Conservation (phyloP, 306 rosid species). For the Abrus precatorius region DNA sequence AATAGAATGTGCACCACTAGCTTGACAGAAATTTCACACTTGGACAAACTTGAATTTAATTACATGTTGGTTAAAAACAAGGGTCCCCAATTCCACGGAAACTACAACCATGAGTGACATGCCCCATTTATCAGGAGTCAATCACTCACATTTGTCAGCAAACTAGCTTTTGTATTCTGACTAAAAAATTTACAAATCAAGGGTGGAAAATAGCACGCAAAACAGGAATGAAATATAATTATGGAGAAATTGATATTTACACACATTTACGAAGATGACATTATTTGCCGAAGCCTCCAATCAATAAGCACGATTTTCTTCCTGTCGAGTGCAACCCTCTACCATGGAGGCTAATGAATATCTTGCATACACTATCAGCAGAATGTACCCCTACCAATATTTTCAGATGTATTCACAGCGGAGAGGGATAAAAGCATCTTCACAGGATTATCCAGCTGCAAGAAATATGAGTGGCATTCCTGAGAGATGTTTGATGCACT, state of each 20-base stretch:
- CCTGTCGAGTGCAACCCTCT: conserved; percentile 61
- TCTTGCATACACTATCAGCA: conserved; percentile 65
- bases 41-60: conserved; percentile 51
- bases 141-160: conserved; percentile 52
- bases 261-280: conserved; percentile 80
- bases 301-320: conserved; percentile 57
- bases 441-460: conserved; percentile 50
- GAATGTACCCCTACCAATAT: conserved; percentile 60
- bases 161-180: conserved; percentile 55
- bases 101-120: conserved; percentile 43
- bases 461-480: conserved; percentile 43
- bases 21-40: conserved; percentile 35
- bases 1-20: background rate
- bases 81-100: conserved; percentile 44
- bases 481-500: conserved; percentile 48
- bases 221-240: conserved; percentile 51
- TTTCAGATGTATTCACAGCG: conserved; percentile 58
- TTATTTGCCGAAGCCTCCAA: conserved; percentile 94
- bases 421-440: conserved; percentile 54
- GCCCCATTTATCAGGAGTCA: conserved; percentile 48
- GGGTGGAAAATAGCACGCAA: conserved; percentile 59
- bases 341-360: conserved; percentile 90
- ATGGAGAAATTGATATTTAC: conserved; percentile 72
- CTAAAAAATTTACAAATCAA: conserved; percentile 74
- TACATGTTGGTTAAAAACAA: conserved; percentile 50